Evolutionary conservation across 208 protist genomes (phyloP), one percentile per base, ranked within the genome.

Genomic region (Trypanosomatidae sp.): DNA sequence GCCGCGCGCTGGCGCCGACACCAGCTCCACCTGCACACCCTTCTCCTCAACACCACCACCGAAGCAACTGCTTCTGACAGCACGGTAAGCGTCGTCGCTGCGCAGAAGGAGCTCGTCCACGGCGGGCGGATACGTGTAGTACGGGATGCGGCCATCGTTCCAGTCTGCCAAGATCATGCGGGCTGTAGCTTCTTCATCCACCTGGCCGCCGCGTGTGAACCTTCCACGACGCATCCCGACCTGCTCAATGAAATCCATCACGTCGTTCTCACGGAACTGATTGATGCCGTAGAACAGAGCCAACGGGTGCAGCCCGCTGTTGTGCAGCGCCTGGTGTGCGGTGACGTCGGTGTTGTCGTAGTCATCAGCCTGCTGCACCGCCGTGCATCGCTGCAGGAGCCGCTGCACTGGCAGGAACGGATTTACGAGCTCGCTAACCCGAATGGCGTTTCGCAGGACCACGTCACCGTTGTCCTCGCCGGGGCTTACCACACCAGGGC

Each of bases 401-500:
- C 89, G 79, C 74, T 95, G 87, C 4, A 99, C 96, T 9, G 97
- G 87, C 19, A 79, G 50, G 39, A 99, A 92, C 36, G 97, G 91
- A 74, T 99, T 98, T 3, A 76, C 83, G 15, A 99, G 73, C 49
- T 98, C 89, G 68, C 98, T 95, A 13, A 99, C 85, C 52, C 97
- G 97, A 36, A 99, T 92, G 10, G 97, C 97, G 69, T 99, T 99
- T 30, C 97, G 85, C 56, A 99, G 82, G 55, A 99, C 88, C 3
- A 98, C 86, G 74, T 99, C 97, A n/a, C 89, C 87, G 47, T 79
- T 90, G 72, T 91, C 90, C 53, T 92, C 87, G 30, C 85, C 93
- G 25, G 93, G 87, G 19, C 91, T 95, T 12, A 99, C 95, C 12
- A 99, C 97, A 82, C 98, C 98, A 28, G 98, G 98, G 76, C 91